Percentiles rank a stretch among this genome's conserved stretches.
Evolutionary conservation across 257 asterid genomes (phyloP).

Genomic region (Dorcoceras hygrometricum): DNA sequence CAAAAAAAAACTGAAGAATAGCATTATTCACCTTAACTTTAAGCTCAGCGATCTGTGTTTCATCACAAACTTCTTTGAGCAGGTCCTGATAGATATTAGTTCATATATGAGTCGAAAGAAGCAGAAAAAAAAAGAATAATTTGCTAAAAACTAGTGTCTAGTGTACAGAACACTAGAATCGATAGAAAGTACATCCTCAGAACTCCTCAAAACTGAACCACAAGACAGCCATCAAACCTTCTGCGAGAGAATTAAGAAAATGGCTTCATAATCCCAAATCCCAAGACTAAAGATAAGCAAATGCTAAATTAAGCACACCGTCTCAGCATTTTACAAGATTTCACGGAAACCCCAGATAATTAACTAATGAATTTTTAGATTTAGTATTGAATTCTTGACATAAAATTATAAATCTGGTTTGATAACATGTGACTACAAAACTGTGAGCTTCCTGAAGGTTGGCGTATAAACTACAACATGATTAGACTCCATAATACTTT

Average conservation of each 20-base stretch:
- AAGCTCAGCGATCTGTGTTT: slow-evolving; percentile 75
- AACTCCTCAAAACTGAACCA: too few species aligned
- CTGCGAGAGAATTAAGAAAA: too few species aligned
- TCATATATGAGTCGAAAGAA: slow-evolving; percentile 24
- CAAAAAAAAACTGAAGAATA: slow-evolving; percentile 4
- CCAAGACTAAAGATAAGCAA: too few species aligned
- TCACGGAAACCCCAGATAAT: not conserved
- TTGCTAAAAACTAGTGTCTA: not conserved
- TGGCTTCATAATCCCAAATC: too few species aligned
- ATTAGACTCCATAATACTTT: too few species aligned
- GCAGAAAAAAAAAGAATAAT: slow-evolving; percentile 8
- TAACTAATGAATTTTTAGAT: too few species aligned
- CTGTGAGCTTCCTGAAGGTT: not conserved
- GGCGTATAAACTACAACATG: not conserved
- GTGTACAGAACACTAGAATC: not conserved
- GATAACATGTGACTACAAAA: not conserved
- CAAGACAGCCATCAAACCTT: too few species aligned
- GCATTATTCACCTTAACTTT: slow-evolving; percentile 60
- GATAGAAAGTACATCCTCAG: not conserved
- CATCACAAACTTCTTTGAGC: slow-evolving; percentile 67
- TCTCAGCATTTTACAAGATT: not conserved
- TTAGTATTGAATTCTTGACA: too few species aligned
- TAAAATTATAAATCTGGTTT: not conserved
- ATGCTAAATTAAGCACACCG: too few species aligned
- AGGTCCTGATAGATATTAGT: slow-evolving; percentile 45